Evolutionary conservation across 2,329 filamentous ascomycete species (phyloP).

Genomic region (Epichloe typhina): DNA sequence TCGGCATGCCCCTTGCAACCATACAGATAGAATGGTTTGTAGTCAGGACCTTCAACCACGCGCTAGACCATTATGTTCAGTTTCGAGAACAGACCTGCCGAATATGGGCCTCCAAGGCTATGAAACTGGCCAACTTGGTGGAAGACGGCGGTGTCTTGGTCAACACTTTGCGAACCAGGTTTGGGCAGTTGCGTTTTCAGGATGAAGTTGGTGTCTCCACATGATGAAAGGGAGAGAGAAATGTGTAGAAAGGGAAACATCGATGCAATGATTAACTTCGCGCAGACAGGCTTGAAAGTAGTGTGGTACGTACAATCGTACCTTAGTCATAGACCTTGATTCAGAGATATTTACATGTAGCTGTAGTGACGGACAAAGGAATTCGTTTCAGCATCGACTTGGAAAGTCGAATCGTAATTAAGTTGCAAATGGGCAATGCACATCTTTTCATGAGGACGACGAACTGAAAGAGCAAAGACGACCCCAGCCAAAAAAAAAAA

Average conservation of each 20-base stretch:
- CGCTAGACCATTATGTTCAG: slow-evolving; percentile 49
- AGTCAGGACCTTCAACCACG: slow-evolving; percentile 55
- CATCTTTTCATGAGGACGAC: background rate
- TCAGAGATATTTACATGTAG: background rate
- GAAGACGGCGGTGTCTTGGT: slow-evolving; percentile 39
- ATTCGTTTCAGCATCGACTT: background rate
- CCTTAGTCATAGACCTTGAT: background rate
- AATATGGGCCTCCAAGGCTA: slow-evolving; percentile 49
- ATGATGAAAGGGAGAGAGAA: background rate
- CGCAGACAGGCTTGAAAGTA: too few relatives aligned
- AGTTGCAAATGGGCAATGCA: background rate
- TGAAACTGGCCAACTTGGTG: slow-evolving; percentile 46
- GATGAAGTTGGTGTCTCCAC: background rate
- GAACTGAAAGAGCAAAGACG: background rate
- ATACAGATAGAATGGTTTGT: slow-evolving; percentile 68
- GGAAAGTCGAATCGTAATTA: background rate
- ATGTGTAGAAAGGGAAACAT: background rate
- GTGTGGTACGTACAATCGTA: too few relatives aligned
- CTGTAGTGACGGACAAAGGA: background rate
- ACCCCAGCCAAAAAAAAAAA: background rate
- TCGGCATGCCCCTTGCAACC: slow-evolving; percentile 41
- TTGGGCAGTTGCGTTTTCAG: slow-evolving; percentile 22
- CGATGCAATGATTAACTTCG: background rate
- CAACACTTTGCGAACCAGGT: slow-evolving; percentile 29
- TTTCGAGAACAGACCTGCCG: slow-evolving; percentile 41